Base-by-base conservation (phyloP, 495 filamentous ascomycete genomes). In the Aspergillus avenaceus region DNA sequence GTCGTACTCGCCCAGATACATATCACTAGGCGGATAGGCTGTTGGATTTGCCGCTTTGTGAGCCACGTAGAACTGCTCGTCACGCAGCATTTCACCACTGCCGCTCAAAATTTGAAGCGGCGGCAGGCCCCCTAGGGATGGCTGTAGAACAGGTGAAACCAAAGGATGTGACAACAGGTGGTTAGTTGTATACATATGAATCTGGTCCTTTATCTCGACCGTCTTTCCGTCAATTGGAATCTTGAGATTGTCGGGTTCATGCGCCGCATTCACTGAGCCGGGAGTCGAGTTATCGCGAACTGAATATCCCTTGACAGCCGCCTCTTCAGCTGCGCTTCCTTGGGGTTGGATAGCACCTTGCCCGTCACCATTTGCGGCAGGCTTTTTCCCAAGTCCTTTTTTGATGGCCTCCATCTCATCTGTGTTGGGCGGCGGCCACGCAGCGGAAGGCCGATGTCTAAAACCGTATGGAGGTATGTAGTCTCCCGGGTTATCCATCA, bases 131-230 rank as follows among this genome's bases (percentile, higher is more conserved):
- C 92, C 92, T 2, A 97, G 77, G 2, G 89, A 88, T 6, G 90
- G 82, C 52, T 96, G 88, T 53, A 95, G 71, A 8, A 89, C 75
- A 1, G 92, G 92, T 13, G 91, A 96, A 12, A 97, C 92, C 2
- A 97, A 71, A 0, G 92, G 92, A 61, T 97, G 91, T 1, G 82
- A 78, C 8, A 97, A 68, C 6, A 97, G 70, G 40, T 91, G 84
- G 63, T 97, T 97, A 0, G 90, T 85, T 6, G 91, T 82, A 65
- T 97, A 97, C 76, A 97, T 83, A 67, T 97, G 92, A 28, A 97
- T 93, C 61, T 97, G 92, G 45, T 97, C 92, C 58, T 87, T 91
- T 50, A 97, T 75, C 26, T 84, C 72, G 13, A 95, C 65, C 0
- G 84, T 76, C 16, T 85, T 88, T 41, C 91, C 87, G 21, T 92